Conservation (phyloP, 495 filamentous ascomycete genomes). For the Massariosphaeria phaeospora region DNA sequence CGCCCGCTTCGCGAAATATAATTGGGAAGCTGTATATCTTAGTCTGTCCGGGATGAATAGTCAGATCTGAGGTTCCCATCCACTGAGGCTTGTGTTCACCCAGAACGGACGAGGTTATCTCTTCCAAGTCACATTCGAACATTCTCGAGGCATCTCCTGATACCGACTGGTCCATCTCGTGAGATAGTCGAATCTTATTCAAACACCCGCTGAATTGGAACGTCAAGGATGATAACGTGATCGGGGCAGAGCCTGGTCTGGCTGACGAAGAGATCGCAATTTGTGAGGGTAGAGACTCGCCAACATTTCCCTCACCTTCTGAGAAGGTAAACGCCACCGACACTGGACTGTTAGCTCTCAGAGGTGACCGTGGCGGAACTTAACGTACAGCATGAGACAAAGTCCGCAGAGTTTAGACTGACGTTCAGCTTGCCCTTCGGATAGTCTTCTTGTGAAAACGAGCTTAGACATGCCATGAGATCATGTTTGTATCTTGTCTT, state of each 20-base stretch:
- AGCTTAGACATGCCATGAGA: constrained; percentile 63
- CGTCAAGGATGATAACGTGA: constrained; percentile 58
- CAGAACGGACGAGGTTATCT: constrained; percentile 7
- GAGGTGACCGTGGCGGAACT: background rate
- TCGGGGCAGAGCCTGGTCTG: constrained; percentile 54
- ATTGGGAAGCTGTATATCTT: constrained; percentile 67
- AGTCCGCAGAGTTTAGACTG: constrained; percentile 60
- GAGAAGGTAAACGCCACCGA: constrained; percentile 69
- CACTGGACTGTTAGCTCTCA: constrained; percentile 43
- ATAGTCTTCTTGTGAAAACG: constrained; percentile 39
- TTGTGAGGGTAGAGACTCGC: constrained; percentile 69
- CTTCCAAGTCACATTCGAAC: constrained; percentile 20
- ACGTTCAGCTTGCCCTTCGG: constrained; percentile 57
- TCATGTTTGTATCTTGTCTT: constrained; percentile 65
- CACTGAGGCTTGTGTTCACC: constrained; percentile 41
- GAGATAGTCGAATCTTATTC: constrained; percentile 31
- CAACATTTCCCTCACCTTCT: constrained; percentile 72
- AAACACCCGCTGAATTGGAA: constrained; percentile 34
- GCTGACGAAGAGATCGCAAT: constrained; percentile 67
- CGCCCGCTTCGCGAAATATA: constrained; percentile 74
- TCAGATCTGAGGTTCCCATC: constrained; percentile 56
- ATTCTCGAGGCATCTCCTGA: background rate
- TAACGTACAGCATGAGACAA: constrained; percentile 61
- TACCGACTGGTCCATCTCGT: constrained; percentile 8
- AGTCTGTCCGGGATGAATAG: constrained; percentile 60